These are phyloP conservation scores for Hygrophila difformis DNA, from an alignment of 257 asterid species.

Conservation along the genomic window DNA sequence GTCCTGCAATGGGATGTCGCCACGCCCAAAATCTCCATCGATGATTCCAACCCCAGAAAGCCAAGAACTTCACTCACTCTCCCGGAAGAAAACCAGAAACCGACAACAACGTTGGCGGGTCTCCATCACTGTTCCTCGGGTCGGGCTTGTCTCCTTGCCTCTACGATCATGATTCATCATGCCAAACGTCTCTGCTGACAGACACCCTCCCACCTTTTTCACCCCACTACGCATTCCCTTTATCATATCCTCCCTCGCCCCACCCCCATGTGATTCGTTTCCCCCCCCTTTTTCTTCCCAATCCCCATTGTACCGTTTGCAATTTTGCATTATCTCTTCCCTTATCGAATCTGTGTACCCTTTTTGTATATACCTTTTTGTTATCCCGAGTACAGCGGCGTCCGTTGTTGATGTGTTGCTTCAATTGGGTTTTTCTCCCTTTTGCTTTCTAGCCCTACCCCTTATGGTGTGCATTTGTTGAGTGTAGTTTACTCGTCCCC, in stretches of 20 bases:
- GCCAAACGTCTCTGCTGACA: too few species aligned
- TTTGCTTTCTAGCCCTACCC: constrained; percentile 14
- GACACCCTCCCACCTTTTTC: constrained; percentile 21
- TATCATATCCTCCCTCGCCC: constrained; percentile 3
- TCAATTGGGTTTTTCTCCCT: too few species aligned
- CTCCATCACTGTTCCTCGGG: too few species aligned
- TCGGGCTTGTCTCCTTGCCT: too few species aligned
- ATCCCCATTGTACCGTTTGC: constrained; percentile 23
- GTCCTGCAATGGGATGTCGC: too few species aligned
- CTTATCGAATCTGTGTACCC: not conserved
- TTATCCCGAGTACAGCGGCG: constrained; percentile 6
- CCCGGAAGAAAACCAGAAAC: too few species aligned
- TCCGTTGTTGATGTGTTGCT: too few species aligned
- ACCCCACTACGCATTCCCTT: constrained; percentile 37
- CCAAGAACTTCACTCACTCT: too few species aligned
- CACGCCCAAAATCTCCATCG: too few species aligned
- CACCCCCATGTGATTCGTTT: constrained; percentile 28
- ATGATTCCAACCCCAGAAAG: too few species aligned
- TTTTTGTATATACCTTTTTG: not conserved
- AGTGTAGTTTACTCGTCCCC: not conserved
- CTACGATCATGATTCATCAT: too few species aligned
- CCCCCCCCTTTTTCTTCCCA: constrained; percentile 19
- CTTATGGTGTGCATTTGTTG: constrained; percentile 7
- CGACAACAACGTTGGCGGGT: too few species aligned
- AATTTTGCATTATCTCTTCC: constrained; percentile 12